These are phyloP conservation scores for Pseudopithomyces maydicus DNA, from an alignment of 2,329 filamentous ascomycete species.

Conservation along the genomic window DNA sequence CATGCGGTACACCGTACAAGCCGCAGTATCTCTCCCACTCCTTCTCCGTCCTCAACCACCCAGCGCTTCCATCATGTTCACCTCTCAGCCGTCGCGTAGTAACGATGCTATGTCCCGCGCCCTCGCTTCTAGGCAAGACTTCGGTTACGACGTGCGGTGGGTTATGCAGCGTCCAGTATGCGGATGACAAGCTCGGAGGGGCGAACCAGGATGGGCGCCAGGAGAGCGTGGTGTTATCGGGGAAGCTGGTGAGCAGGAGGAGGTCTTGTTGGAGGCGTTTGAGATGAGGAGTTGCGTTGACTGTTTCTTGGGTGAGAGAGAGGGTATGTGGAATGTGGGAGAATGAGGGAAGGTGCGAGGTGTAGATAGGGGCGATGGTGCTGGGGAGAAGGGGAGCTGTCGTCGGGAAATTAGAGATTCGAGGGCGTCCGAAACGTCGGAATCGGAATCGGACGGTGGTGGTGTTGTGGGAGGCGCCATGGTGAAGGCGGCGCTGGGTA, in stretches of 20 bases:
- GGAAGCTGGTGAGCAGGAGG: slow-evolving; percentile 29
- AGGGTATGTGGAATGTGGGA: slow-evolving; percentile 8
- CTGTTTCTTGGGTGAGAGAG: slow-evolving; percentile 19
- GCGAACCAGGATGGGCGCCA: slow-evolving; percentile 38
- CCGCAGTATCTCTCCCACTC: slow-evolving; percentile 30
- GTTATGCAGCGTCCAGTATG: slow-evolving; percentile 35
- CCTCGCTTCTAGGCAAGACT: slow-evolving; percentile 9
- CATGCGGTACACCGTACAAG: slow-evolving; percentile 25
- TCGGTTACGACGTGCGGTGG: slow-evolving; percentile 37
- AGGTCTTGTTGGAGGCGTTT: slow-evolving; percentile 34
- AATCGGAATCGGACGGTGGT: neutral
- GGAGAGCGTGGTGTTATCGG: slow-evolving; percentile 31
- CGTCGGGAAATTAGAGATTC: too few species aligned
- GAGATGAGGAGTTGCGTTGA: slow-evolving; percentile 16
- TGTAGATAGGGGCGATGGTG: neutral
- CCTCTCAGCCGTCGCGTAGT: slow-evolving; percentile 31
- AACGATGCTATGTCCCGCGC: neutral
- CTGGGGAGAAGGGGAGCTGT: neutral
- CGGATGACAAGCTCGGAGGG: neutral
- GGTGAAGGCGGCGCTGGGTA: neutral
- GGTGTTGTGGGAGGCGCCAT: neutral
- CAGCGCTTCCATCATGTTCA: slow-evolving; percentile 16
- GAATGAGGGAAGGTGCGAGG: neutral
- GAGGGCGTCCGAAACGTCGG: neutral
- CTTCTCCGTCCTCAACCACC: slow-evolving; percentile 26